A percentile compares a stretch with the other conserved stretches of the same genome.
Conservation (phyloP, 1,139 yeast species). For the Diutina siamensis region DNA sequence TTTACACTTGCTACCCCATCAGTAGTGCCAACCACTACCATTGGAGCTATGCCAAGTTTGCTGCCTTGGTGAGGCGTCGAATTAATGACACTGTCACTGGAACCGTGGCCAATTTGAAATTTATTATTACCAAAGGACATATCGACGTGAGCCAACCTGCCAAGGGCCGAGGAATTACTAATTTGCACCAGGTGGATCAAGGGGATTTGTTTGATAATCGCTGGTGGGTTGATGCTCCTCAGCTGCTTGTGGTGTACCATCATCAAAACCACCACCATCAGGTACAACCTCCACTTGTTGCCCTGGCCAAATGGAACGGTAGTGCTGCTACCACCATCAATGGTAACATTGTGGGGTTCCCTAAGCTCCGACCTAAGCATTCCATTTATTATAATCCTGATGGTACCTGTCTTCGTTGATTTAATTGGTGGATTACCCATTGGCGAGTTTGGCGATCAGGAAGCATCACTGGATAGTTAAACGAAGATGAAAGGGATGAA, state of each 20-base stretch:
- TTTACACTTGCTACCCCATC: conserved; percentile 18
- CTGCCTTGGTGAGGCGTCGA: conserved; percentile 8
- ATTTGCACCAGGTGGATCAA: not conserved
- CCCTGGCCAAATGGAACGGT: not conserved
- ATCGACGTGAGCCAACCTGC: not conserved
- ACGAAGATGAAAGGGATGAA: not conserved
- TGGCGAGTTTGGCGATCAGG: not conserved
- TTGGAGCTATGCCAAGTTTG: conserved; percentile 35
- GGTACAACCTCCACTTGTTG: not conserved
- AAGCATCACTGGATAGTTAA: not conserved
- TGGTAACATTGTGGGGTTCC: not conserved
- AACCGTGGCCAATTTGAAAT: not conserved
- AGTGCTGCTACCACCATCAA: not conserved
- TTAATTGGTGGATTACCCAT: not conserved
- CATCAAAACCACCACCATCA: not conserved
- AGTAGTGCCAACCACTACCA: conserved; percentile 33
- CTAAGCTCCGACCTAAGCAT: not conserved
- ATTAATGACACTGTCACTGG: not conserved
- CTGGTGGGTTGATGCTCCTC: not conserved
- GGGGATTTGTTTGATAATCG: not conserved
- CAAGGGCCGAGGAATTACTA: not conserved
- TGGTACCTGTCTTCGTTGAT: not conserved
- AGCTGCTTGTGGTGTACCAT: not conserved
- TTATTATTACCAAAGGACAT: not conserved
- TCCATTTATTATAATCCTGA: not conserved